Percentiles rank a stretch among this genome's conserved stretches.
These are phyloP conservation scores for Termitomyces sp. DNA, from an alignment of 768 basidiomycete genomes.

Conservation along the genomic window DNA sequence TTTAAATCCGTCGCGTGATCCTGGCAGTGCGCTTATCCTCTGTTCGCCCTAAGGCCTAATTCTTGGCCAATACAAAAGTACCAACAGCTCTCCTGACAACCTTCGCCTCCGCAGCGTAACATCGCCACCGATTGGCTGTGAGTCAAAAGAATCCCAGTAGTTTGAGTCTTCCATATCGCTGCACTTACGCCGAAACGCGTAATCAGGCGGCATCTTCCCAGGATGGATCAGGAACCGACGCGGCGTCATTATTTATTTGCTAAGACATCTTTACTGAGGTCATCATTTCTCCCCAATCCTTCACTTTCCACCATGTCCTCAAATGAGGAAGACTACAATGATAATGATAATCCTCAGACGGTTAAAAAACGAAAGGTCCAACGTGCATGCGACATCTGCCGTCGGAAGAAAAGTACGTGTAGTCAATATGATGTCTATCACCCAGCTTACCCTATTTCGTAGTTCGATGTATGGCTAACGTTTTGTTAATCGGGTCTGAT, in stretches of 20 bases:
- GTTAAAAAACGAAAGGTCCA: constrained; percentile 72
- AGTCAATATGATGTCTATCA: background rate
- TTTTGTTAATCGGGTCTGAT: background rate
- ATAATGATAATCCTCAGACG: constrained; percentile 37
- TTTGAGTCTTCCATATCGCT: background rate
- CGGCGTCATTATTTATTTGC: constrained; percentile 10
- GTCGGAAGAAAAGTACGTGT: constrained; percentile 76
- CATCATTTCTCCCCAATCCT: constrained; percentile 7
- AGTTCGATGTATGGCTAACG: constrained; percentile 62
- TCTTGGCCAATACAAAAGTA: background rate
- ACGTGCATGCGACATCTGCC: constrained; percentile 79
- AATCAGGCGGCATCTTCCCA: constrained; percentile 12
- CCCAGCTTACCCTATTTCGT: constrained; percentile 3
- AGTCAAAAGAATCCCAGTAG: background rate
- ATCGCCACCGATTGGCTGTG: background rate
- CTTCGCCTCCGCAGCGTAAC: background rate
- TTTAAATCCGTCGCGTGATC: background rate
- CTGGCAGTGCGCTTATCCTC: background rate
- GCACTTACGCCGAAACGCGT: constrained; percentile 16
- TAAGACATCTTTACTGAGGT: constrained; percentile 12
- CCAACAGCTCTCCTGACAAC: too few species aligned
- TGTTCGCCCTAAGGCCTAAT: background rate
- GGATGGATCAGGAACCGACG: constrained; percentile 15
- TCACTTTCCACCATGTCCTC: constrained; percentile 49
- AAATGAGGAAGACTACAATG: constrained; percentile 61